Conservation (phyloP, 2,329 filamentous ascomycete genomes). For the Penicillium verrucosum region DNA sequence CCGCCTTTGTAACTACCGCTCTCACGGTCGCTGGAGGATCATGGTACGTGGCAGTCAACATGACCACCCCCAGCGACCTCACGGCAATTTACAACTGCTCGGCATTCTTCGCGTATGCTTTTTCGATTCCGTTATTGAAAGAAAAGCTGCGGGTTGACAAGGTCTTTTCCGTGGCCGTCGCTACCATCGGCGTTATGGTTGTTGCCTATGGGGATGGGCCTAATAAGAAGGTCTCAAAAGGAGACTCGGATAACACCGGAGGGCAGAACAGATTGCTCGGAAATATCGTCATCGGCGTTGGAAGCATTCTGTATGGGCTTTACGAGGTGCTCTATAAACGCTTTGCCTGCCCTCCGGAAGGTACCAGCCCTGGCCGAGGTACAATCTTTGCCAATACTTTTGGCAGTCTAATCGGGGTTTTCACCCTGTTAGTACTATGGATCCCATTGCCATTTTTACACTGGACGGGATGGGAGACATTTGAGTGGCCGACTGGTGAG, state of each 20-base stretch:
- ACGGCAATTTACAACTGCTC: conserved; percentile 99
- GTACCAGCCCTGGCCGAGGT: conserved; percentile 76
- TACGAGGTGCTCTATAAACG: conserved; percentile 98
- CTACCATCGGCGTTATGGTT: conserved; percentile 85
- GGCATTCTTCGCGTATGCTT: conserved; percentile 97
- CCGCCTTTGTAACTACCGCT: conserved; percentile 75
- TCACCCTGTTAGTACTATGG: conserved; percentile 87
- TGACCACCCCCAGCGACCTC: conserved; percentile 89
- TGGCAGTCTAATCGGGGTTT: conserved; percentile 78
- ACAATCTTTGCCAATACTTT: conserved; percentile 96
- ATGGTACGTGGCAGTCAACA: conserved; percentile 92
- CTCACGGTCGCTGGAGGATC: conserved; percentile 86
- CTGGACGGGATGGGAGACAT: conserved; percentile 71
- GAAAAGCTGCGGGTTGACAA: conserved; percentile 84
- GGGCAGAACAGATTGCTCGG: conserved; percentile 70
- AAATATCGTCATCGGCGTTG: conserved; percentile 87
- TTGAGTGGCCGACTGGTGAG: conserved; percentile 74
- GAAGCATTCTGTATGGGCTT: conserved; percentile 88
- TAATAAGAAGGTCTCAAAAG: conserved; percentile 50
- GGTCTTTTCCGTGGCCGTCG: conserved; percentile 78
- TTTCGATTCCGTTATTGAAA: conserved; percentile 83
- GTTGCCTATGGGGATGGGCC: conserved; percentile 85
- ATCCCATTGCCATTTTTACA: conserved; percentile 85
- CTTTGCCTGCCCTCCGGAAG: conserved; percentile 87
- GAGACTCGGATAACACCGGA: conserved; percentile 39